Evolutionary conservation across 768 basidiomycete species (phyloP), one percentile per base, ranked within the genome.

Genomic region (Fomitopsis serialis): DNA sequence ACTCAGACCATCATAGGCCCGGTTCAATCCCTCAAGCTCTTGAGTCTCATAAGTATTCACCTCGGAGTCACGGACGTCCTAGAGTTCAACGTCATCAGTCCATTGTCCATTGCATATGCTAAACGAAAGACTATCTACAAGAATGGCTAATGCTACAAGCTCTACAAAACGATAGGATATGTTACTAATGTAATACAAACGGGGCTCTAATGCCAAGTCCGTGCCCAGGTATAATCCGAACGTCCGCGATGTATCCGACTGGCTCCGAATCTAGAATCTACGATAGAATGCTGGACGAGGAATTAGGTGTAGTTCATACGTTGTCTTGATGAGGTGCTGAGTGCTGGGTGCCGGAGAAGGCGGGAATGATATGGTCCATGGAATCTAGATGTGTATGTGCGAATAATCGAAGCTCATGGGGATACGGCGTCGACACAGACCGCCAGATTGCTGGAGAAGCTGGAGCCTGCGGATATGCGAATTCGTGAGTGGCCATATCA

Each of bases 381-480:
- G 44, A 25, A 25, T 25, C 21, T 25, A 24, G 25, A 29, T 45
- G 24, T 11, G 19, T 7, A 32, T 17, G 23, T 47, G 45, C 23
- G 2, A 45, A n/a, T n/a, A n/a, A n/a, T n/a, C n/a, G n/a, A 11
- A 6, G 29, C 6, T 32, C 29, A 32, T 32, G 29, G 6, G 2
- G n/a, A 21, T 13, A 42, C 24, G 2, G 50, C 22, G 21, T 52
- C 42, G 42, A 53, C 32, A 36, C 67, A 68, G 13, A 59, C 50
- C 5, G 61, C 66, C 36, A 68, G 64, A 44, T 57, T 66, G 52
- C 64, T 63, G 19, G 69, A 68, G 54, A 69, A 64, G 35, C 59
- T 63, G 17, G 71, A 70, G 23, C 66, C 73, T 13, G 67, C 66
- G 50, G n/a, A n/a, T n/a, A n/a, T n/a, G 29, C 29, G 11, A 11